phyloP scores from a whole-genome alignment of 352 stramenopile species.

The Phytopythium kandeliae region DNA sequence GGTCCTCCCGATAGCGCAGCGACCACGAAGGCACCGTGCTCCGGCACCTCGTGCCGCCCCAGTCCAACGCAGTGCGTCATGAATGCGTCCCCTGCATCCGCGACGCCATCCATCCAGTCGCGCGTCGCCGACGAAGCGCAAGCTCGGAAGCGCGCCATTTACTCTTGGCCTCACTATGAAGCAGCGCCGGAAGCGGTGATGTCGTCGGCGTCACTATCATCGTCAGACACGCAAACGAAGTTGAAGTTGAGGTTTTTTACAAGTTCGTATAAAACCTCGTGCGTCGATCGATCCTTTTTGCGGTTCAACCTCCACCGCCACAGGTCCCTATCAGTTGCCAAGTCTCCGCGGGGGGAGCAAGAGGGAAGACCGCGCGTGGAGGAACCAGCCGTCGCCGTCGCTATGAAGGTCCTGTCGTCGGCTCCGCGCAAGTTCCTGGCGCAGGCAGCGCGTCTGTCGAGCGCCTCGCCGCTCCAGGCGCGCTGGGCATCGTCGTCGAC shows the following conservation, averaged over 20 bases:
- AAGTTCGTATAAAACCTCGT: conserved; percentile 7
- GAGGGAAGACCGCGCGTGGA: not conserved
- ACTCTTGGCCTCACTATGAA: conserved; percentile 5
- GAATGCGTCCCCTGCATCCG: conserved; percentile 1
- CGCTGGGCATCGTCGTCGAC: conserved; percentile 2
- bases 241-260: conserved; percentile 35
- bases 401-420: conserved; percentile 1
- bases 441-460: not conserved
- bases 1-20: not conserved
- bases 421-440: conserved; percentile 3
- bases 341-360: not conserved
- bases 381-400: not conserved
- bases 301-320: not conserved
- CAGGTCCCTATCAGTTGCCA: not conserved
- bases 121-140: not conserved
- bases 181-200: not conserved
- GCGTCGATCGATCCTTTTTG: not conserved
- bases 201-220: conserved; percentile 13
- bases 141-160: not conserved
- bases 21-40: too few species aligned
- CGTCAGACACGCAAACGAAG: conserved; percentile 8
- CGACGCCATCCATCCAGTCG: not conserved
- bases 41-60: too few species aligned
- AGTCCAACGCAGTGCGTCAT: not conserved
- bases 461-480: not conserved